Evolutionary conservation across 148 eudicot species (phyloP).

Genomic region (Fagopyrum homotropicum): DNA sequence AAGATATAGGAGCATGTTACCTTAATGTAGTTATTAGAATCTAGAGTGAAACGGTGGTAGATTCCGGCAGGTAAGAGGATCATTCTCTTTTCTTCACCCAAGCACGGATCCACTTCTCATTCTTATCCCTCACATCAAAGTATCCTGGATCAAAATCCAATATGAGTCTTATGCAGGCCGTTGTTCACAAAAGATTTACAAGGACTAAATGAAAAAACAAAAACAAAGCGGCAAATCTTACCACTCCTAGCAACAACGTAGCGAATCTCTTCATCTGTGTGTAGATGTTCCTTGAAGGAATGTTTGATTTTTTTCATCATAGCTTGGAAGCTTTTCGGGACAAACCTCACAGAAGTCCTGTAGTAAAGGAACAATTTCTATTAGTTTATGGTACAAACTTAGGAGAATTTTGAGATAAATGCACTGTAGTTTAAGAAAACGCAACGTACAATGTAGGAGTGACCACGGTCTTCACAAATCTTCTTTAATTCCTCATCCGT

Average conservation of each 20-base stretch:
- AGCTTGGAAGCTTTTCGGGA: constrained; percentile 81
- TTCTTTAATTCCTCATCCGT: constrained; percentile 82
- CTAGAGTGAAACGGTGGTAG: constrained; percentile 93
- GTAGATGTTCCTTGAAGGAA: constrained; percentile 87
- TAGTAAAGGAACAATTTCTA: neutral
- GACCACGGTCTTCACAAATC: constrained; percentile 80
- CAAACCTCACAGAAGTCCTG: constrained; percentile 87
- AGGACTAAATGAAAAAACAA: too few species aligned
- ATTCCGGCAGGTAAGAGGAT: constrained; percentile 95
- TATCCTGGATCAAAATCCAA: constrained; percentile 42
- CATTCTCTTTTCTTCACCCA: constrained; percentile 94
- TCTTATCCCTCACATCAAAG: constrained; percentile 81
- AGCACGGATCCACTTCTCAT: constrained; percentile 86
- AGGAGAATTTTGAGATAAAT: neutral
- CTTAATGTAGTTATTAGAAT: constrained; percentile 84
- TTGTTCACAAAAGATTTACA: constrained; percentile 10
- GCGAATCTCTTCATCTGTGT: constrained; percentile 99
- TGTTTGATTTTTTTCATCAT: constrained; percentile 80
- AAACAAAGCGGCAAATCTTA: too few species aligned
- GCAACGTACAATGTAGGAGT: constrained; percentile 72
- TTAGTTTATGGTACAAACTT: neutral
- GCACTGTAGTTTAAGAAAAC: too few species aligned
- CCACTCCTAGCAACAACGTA: too few species aligned
- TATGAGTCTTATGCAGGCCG: neutral
- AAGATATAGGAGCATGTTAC: constrained; percentile 25